Evolutionary conservation across 208 protist species (phyloP).

Genomic region (Balamuthia mandrillaris): DNA sequence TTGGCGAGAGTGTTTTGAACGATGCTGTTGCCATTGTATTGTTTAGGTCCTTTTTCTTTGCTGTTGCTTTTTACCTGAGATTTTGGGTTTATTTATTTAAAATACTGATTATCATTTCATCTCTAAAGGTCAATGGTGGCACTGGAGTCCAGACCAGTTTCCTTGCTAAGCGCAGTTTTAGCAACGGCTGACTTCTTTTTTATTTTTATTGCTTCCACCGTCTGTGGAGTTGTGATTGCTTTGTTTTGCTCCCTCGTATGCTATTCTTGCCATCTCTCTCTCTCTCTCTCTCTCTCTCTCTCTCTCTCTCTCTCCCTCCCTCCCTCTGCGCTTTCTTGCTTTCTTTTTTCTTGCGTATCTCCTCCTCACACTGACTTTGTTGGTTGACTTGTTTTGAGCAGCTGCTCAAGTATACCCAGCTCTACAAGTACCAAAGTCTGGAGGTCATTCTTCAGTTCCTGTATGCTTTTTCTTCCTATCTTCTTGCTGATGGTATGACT

Average conservation of each 20-base stretch:
- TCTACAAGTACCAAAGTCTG: not conserved
- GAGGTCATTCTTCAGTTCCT: conserved; percentile 54
- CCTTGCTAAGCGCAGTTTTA: no score
- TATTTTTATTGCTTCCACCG: conserved; percentile 49
- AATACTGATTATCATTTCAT: not conserved
- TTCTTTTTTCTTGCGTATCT: no score
- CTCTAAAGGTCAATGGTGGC: not conserved
- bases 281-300: not conserved
- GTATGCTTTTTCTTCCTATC: conserved; percentile 47
- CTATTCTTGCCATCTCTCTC: not conserved
- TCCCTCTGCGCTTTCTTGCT: no score
- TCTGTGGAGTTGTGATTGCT: conserved; percentile 33
- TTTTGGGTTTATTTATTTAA: not conserved
- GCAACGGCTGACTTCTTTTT: not conserved
- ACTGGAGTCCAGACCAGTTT: not conserved
- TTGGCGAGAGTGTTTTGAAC: conserved; percentile 74
- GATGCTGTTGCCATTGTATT: conserved; percentile 75
- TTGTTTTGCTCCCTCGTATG: conserved; percentile 11
- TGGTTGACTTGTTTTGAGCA: not conserved
- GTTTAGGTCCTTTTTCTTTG: conserved; percentile 16
- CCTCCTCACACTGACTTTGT: no score
- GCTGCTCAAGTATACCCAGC: conserved; percentile 47
- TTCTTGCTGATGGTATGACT: conserved; percentile 46
- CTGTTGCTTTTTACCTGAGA: not conserved
- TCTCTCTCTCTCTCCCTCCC: no score